A percentile compares a stretch with the other conserved stretches of the same genome.
Conservation (phyloP, 208 protist species). For the Crithidia thermophila region DNA sequence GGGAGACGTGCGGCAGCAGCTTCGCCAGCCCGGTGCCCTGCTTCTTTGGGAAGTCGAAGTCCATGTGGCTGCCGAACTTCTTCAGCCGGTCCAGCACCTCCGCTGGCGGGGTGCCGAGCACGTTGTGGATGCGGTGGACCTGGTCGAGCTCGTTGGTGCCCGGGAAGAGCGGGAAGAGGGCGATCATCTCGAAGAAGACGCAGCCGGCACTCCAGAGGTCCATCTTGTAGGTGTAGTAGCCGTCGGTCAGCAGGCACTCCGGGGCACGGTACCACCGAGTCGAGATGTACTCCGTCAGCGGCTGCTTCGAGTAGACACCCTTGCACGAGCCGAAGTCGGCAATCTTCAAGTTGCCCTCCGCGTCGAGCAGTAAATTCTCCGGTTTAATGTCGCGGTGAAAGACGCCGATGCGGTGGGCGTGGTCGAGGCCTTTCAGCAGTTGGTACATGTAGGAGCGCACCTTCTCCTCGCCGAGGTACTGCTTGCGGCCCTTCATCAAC, state of each 20-base stretch:
- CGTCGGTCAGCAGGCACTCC: slow-evolving; percentile 90
- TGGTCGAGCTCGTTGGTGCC: slow-evolving; percentile 86
- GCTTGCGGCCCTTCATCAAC: slow-evolving; percentile 90
- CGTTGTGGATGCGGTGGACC: slow-evolving; percentile 90
- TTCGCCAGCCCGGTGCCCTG: slow-evolving; percentile 62
- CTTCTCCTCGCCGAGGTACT: slow-evolving; percentile 89
- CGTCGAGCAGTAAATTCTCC: slow-evolving; percentile 96
- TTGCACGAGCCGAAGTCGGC: slow-evolving; percentile 94
- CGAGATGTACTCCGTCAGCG: slow-evolving; percentile 93
- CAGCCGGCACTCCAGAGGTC: slow-evolving; percentile 92
- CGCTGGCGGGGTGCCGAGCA: slow-evolving; percentile 89
- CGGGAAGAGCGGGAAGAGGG: slow-evolving; percentile 83
- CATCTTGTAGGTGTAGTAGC: slow-evolving; percentile 93
- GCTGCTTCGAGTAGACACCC: slow-evolving; percentile 76
- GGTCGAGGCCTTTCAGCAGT: slow-evolving; percentile 90
- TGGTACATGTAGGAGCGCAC: slow-evolving; percentile 91
- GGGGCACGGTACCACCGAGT: slow-evolving; percentile 95
- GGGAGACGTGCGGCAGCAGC: slow-evolving; percentile 66
- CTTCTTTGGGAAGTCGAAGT: slow-evolving; percentile 76
- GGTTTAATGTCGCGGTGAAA: slow-evolving; percentile 98
- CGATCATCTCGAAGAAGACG: slow-evolving; percentile 86
- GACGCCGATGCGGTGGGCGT: slow-evolving; percentile 91
- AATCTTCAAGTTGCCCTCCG: slow-evolving; percentile 80
- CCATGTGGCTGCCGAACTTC: slow-evolving; percentile 59
- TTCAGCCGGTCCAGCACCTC: slow-evolving; percentile 77